Conservation (phyloP, 371 early-diverging fungal species). For the Zychaea mexicana region DNA sequence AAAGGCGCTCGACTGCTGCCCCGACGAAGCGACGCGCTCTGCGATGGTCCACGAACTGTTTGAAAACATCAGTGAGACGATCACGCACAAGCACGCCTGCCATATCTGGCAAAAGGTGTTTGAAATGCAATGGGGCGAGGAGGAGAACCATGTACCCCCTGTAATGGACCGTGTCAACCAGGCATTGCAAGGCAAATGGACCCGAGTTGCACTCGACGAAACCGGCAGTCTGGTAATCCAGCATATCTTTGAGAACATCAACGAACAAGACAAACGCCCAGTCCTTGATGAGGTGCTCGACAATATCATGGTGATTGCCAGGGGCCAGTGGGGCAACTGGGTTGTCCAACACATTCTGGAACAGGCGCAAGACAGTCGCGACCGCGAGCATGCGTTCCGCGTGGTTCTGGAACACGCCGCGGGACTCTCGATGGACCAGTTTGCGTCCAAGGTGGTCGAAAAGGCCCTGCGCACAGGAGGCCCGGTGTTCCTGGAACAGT, state of each 20-base stretch:
- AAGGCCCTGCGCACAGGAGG: conserved; percentile 70
- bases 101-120: conserved; percentile 84
- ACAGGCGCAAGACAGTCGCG: conserved; percentile 57
- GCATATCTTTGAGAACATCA: conserved; percentile 76
- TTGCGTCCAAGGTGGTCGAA: conserved; percentile 80
- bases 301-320: conserved; percentile 61
- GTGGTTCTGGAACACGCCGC: conserved; percentile 53
- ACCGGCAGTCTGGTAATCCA: conserved; percentile 82
- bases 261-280: conserved; percentile 62
- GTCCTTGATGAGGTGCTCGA: conserved; percentile 64
- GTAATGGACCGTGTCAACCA: conserved; percentile 65
- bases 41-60: conserved; percentile 65
- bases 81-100: conserved; percentile 78
- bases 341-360: conserved; percentile 77
- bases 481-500: conserved; percentile 22
- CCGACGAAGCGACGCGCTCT: conserved; percentile 62
- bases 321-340: conserved; percentile 85
- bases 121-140: conserved; percentile 63
- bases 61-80: conserved; percentile 65
- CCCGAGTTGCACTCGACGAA: conserved; percentile 74
- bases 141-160: conserved; percentile 39
- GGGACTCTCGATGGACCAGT: conserved; percentile 69
- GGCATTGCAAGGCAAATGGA: conserved; percentile 65
- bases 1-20: conserved; percentile 67
- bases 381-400: conserved; percentile 51